Conservation (phyloP, 2,329 filamentous ascomycete genomes). For the Cadophora gregata region DNA sequence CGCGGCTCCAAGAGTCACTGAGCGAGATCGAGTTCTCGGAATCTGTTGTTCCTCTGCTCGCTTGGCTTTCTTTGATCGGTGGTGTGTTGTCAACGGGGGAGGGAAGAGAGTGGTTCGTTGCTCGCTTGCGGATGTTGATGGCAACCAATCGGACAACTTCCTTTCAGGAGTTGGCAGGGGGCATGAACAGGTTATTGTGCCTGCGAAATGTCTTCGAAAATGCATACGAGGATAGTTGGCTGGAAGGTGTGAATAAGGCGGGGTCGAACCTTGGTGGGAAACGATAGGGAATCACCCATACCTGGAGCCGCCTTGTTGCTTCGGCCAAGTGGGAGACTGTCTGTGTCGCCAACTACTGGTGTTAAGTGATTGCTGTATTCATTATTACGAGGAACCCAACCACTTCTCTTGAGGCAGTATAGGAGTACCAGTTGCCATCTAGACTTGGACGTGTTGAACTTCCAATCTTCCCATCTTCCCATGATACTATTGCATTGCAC, state of each 20-base stretch:
- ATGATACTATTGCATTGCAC: not conserved
- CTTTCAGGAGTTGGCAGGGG: conserved; percentile 12
- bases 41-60: conserved; percentile 16
- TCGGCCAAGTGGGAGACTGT: too few species aligned
- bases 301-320: not conserved
- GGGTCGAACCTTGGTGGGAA: not conserved
- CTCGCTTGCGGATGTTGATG: not conserved
- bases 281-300: not conserved
- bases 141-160: not conserved
- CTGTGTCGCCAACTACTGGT: not conserved
- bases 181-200: conserved; percentile 20
- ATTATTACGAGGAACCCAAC: not conserved
- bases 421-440: not conserved
- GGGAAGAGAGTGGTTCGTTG: not conserved
- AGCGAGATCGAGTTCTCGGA: conserved; percentile 17
- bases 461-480: not conserved
- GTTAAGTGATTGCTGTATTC: too few species aligned
- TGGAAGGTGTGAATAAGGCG: not conserved
- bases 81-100: conserved; percentile 19
- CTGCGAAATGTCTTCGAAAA: conserved; percentile 24
- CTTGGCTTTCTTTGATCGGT: conserved; percentile 29
- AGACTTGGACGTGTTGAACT: not conserved
- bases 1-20: conserved; percentile 27
- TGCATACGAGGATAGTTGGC: conserved; percentile 13
- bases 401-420: not conserved